Base-by-base conservation (phyloP, 345 rosid genomes). In the Fremontodendron californicum region DNA sequence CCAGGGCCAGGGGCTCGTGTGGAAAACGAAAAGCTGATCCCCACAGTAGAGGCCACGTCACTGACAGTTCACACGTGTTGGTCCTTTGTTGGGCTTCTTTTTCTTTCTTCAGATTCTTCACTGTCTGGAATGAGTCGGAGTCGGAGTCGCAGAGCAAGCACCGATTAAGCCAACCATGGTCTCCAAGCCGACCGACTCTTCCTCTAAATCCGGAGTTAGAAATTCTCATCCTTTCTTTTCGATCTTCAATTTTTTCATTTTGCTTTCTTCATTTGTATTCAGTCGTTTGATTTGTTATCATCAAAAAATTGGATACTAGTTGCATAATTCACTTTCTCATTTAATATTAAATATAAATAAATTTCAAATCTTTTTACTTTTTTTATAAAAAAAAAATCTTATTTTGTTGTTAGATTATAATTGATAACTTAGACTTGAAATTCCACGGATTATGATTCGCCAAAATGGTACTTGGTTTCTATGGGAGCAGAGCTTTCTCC, bases 161-260 rank as follows among this genome's bases (percentile, higher is more conserved):
- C 27, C 79, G 8, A 23, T 21, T 19, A 9, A 8, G 29, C 51
- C 73, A 37, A 13, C 61, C 19, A 78, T 78, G 80, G 80, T 70
- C 49, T 78, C 80, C 71, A 78, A 71, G 19, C 62, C 63, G 31
- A 70, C 25, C 71, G 70, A 60, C 42, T 71, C 71, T 67, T 67
- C 78, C 48, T 45, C 80, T 11, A 85, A 83, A 76, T 74, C 76
- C 75, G 85, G 55, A 78, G 90, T 89, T 78, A 78, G 88, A 49
- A 70, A 71, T 72, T 77, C 78, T 81, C 12, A 55, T 31, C 55
- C n/a, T 23, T 6, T 1, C 66, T 19, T 77, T 75, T 79, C 39
- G 11, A 3, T 72, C 27, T 72, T 35, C 39, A 37, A 10, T n/a
- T 66, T 65, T 71, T 15, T n/a, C 4, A 18, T 75, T 23, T 13